Percentiles rank a stretch among this genome's conserved stretches.
These are phyloP conservation scores for Phellinidium pouzarii DNA, from an alignment of 1,284 basidiomycete species.

Conservation along the genomic window DNA sequence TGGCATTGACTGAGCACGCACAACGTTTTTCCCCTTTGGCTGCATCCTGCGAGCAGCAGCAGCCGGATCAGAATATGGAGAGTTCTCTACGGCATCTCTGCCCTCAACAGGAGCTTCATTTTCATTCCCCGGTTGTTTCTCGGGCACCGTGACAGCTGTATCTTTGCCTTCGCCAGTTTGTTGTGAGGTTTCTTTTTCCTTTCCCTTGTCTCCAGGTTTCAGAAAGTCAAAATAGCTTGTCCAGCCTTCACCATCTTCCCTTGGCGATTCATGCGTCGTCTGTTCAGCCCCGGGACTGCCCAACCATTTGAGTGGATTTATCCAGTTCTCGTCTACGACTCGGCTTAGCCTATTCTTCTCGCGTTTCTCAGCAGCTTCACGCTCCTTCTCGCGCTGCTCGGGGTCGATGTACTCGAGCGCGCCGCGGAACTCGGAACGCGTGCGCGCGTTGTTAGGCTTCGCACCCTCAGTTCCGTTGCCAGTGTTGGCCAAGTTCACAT, in stretches of 20 bases:
- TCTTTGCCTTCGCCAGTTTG: constrained; percentile 5
- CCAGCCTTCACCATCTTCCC: constrained; percentile 19
- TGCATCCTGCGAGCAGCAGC: constrained; percentile 17
- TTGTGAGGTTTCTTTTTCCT: constrained; percentile 17
- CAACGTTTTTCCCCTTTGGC: constrained; percentile 22
- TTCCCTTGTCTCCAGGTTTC: constrained; percentile 21
- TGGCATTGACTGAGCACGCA: constrained; percentile 42
- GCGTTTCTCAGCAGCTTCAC: constrained; percentile 42
- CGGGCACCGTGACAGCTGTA: constrained; percentile 15
- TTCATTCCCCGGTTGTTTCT: not conserved
- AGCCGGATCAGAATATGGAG: constrained; percentile 4
- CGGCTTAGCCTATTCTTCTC: constrained; percentile 49
- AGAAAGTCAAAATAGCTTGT: constrained; percentile 27
- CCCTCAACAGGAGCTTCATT: not conserved
- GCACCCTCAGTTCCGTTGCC: not conserved
- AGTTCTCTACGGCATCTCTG: not conserved
- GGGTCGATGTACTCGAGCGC: constrained; percentile 44
- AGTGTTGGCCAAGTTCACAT: not conserved
- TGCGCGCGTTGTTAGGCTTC: not conserved
- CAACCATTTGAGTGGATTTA: constrained; percentile 48
- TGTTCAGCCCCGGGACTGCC: constrained; percentile 34
- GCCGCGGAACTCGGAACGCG: constrained; percentile 46
- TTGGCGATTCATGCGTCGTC: constrained; percentile 15
- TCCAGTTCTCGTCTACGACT: constrained; percentile 39
- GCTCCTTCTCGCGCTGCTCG: constrained; percentile 35